Base-by-base conservation (phyloP, 768 basidiomycete genomes). In the Suillus lakei region DNA sequence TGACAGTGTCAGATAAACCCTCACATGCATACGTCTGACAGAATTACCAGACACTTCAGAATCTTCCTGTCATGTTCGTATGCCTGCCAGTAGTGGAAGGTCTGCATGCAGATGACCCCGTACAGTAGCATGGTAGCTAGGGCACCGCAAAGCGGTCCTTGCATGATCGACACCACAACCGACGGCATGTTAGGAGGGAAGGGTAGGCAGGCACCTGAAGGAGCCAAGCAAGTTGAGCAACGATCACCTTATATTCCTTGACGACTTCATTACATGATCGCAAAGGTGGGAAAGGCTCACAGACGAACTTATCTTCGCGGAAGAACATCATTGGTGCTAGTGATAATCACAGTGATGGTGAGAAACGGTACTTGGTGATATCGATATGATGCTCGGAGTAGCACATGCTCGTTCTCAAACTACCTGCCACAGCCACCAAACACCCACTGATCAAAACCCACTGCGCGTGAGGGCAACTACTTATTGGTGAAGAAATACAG, bases 61-160 rank as follows among this genome's bases (percentile, higher is more conserved):
- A 23, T 10, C 4, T 46, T 64, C 18, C 32, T 60, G 43, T 70
- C 70, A 12, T 43, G n/a, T 5, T 39, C 38, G 16, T 68, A 68
- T 12, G 63, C 60, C 3, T 15, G 50, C 28, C 55, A 60, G 41
- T 71, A 71, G 39, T 48, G 58, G 44, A 71, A 71, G 4, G 61
- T 64, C 39, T 71, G 70, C 64, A 68, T 55, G 61, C 70, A 71
- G 38, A 71, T 59, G 16, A 70, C 60, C 6, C 70, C 64, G 8
- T 69, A 69, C 7, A 69, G 59, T 16, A 62, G 10, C 60, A 66
- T 60, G 3, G 64, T 66, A 4, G 60, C 56, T 0, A 71, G 62
- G 1, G 67, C 63, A 34, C 70, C 70, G 18, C 59, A 60, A 4
- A 71, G 39, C 18, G 67, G 67, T 4, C 69, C 62, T 50, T 68